A percentile compares a stretch with the other conserved stretches of the same genome.
These are phyloP conservation scores for Colletotrichum sp. DNA, from an alignment of 2,329 filamentous ascomycete species.

Conservation along the genomic window DNA sequence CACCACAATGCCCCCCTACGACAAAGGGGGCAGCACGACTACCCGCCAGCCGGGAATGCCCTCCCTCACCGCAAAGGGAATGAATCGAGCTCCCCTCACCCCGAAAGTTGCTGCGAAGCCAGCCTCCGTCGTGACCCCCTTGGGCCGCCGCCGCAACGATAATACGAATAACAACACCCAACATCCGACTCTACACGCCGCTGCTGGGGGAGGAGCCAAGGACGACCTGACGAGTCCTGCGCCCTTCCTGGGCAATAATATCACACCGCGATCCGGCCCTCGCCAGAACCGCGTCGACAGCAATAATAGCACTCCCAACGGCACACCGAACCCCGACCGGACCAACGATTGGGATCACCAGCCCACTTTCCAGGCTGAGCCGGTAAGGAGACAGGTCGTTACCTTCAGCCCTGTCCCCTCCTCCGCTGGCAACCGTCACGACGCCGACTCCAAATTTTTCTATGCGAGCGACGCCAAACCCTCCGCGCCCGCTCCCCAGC, in stretches of 20 bases:
- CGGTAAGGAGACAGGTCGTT: constrained; percentile 32
- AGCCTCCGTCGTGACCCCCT: constrained; percentile 45
- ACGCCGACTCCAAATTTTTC: constrained; percentile 78
- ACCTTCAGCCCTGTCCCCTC: constrained; percentile 44
- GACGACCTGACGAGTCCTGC: constrained; percentile 61
- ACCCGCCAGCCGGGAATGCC: constrained; percentile 70
- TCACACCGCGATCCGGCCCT: constrained; percentile 80
- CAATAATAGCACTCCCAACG: constrained; percentile 67
- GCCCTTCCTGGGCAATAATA: constrained; percentile 60
- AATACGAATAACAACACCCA: constrained; percentile 19
- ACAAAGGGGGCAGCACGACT: constrained; percentile 54
- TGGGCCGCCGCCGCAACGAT: constrained; percentile 30
- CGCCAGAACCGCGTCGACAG: constrained; percentile 77
- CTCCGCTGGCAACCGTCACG: constrained; percentile 30
- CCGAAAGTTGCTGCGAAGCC: constrained; percentile 59
- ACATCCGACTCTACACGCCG: constrained; percentile 31
- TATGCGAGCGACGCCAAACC: constrained; percentile 80
- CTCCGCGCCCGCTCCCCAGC: constrained; percentile 5
- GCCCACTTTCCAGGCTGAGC: constrained; percentile 31
- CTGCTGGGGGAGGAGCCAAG: constrained; percentile 26
- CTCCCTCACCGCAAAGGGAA: constrained; percentile 66
- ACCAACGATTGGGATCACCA: constrained; percentile 50
- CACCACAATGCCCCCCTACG: constrained; percentile 41
- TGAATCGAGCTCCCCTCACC: constrained; percentile 55
- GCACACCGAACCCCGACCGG: constrained; percentile 58